Evolutionary conservation across 176 grass and related monocot species (phyloP).

Genomic region (Elymus sibiricus): DNA sequence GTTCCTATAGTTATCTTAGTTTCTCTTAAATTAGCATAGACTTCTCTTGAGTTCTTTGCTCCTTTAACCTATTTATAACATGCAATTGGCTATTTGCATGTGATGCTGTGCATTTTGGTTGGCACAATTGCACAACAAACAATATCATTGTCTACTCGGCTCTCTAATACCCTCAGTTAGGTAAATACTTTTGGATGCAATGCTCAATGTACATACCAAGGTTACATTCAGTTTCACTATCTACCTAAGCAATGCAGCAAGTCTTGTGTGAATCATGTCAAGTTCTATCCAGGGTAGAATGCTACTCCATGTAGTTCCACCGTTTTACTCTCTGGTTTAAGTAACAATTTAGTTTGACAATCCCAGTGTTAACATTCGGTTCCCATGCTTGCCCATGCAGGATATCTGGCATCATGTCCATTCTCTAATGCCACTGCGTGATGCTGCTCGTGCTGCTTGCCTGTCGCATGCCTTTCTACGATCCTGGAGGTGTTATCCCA

Average conservation of each 20-base stretch:
- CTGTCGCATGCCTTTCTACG: not conserved
- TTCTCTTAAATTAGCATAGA: too few species aligned
- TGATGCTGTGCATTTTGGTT: not conserved
- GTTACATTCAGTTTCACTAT: not conserved
- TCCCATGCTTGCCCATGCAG: not conserved
- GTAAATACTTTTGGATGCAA: not conserved
- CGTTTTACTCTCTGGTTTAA: too few species aligned
- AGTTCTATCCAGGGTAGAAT: not conserved
- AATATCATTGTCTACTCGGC: not conserved
- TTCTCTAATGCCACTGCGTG: not conserved
- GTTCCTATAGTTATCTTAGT: too few species aligned
- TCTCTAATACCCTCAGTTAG: not conserved
- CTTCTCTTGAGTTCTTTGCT: not conserved
- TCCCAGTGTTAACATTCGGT: too few species aligned
- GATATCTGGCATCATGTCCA: not conserved
- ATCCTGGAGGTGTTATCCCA: constrained; percentile 5
- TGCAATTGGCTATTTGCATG: not conserved
- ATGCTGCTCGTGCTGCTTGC: constrained; percentile 20
- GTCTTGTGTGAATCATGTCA: not conserved
- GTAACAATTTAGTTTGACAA: too few species aligned
- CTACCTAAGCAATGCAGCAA: not conserved
- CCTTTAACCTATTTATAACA: not conserved
- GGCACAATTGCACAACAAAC: not conserved
- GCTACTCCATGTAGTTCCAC: not conserved
- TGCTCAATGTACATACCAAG: too few species aligned